Evolutionary conservation across 176 grass and related monocot species (phyloP).

Genomic region (Carex parvula): DNA sequence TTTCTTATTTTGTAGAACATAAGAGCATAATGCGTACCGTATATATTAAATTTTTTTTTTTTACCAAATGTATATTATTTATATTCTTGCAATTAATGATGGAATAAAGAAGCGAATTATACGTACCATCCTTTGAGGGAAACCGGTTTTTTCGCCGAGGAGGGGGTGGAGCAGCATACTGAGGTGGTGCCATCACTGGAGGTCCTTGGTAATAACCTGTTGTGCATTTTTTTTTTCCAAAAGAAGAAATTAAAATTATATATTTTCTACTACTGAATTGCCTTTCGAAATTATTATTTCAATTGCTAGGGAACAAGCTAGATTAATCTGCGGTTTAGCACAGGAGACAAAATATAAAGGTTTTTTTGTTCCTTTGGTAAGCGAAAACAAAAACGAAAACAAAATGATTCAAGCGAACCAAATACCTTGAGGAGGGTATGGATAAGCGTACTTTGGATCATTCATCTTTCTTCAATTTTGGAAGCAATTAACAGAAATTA

Average conservation of each 20-base stretch:
- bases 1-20: not conserved
- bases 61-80: too few species aligned
- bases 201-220: constrained; percentile 80
- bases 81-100: not conserved
- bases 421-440: constrained; percentile 57
- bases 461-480: constrained; percentile 38
- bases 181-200: constrained; percentile 86
- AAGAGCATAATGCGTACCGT: not conserved
- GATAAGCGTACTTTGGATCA: constrained; percentile 58
- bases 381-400: not conserved
- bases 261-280: not conserved
- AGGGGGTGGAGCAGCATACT: constrained; percentile 58
- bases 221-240: constrained; percentile 31
- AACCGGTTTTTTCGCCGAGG: constrained; percentile 31
- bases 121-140: constrained; percentile 77
- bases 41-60: too few species aligned
- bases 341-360: too few species aligned
- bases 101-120: not conserved
- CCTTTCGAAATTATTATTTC: not conserved
- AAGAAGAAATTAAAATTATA: not conserved
- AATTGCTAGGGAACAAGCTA: too few species aligned
- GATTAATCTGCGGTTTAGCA: too few species aligned
- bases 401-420: not conserved
- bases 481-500: not conserved
- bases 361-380: too few species aligned